phyloP scores from a whole-genome alignment of 495 filamentous ascomycete genomes.

The Aspergillus funiculosus region DNA sequence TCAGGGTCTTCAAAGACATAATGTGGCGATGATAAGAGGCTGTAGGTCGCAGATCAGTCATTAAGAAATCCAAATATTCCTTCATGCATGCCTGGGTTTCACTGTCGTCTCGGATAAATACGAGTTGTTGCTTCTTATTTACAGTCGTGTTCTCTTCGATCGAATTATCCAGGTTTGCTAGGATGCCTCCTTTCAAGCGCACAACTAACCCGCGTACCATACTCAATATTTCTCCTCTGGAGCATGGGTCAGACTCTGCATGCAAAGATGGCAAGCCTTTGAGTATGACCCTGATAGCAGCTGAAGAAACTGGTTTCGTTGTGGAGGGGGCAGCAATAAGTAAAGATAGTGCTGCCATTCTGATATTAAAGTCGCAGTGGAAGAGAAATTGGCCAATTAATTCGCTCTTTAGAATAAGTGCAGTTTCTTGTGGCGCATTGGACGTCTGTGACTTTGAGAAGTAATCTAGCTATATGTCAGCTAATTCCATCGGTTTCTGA shows the following conservation, averaged over 20 bases:
- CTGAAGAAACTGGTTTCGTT: slow-evolving; percentile 59
- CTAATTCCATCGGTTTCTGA: neutral
- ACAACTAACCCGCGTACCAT: slow-evolving; percentile 62
- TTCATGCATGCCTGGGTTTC: slow-evolving; percentile 55
- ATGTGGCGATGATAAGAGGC: slow-evolving; percentile 83
- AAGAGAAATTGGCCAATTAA: slow-evolving; percentile 52
- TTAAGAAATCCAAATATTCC: slow-evolving; percentile 69
- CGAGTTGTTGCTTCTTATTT: slow-evolving; percentile 15
- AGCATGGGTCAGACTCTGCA: slow-evolving; percentile 76
- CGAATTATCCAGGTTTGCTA: slow-evolving; percentile 19
- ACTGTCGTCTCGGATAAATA: slow-evolving; percentile 23
- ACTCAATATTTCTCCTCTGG: slow-evolving; percentile 68
- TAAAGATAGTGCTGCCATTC: slow-evolving; percentile 69
- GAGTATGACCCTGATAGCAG: slow-evolving; percentile 54
- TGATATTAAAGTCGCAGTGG: slow-evolving; percentile 54
- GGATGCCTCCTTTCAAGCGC: slow-evolving; percentile 47
- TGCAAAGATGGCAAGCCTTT: slow-evolving; percentile 61
- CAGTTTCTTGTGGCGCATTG: slow-evolving; percentile 14
- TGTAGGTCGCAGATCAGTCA: slow-evolving; percentile 62
- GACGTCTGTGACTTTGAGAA: slow-evolving; percentile 20
- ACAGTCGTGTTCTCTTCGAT: slow-evolving; percentile 6
- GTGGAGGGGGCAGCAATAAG: slow-evolving; percentile 63
- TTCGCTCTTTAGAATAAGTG: slow-evolving; percentile 37
- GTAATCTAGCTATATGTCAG: slow-evolving; percentile 29
- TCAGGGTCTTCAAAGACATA: slow-evolving; percentile 64